phyloP scores from a whole-genome alignment of 2,329 filamentous ascomycete genomes.

The Metarhizium anisopliae region DNA sequence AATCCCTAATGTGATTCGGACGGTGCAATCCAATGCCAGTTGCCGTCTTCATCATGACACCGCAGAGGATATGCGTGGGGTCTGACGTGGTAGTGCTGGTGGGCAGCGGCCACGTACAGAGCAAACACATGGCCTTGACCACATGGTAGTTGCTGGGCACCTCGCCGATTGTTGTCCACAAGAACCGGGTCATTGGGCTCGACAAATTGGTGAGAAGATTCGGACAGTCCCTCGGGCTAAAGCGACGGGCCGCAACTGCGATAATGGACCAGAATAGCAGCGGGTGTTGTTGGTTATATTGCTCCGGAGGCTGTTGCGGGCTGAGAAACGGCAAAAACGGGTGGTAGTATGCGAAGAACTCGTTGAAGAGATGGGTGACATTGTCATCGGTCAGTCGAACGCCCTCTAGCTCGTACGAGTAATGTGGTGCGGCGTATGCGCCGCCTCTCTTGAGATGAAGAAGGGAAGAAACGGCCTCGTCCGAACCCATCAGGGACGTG shows the following conservation, averaged over 20 bases:
- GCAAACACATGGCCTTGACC: conserved; percentile 69
- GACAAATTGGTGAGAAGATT: conserved; percentile 59
- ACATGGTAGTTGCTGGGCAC: conserved; percentile 73
- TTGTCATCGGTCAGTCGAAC: conserved; percentile 55
- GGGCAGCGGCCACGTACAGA: conserved; percentile 76
- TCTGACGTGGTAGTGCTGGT: conserved; percentile 75
- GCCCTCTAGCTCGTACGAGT: conserved; percentile 53
- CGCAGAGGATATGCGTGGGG: conserved; percentile 72
- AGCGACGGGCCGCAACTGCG: conserved; percentile 65
- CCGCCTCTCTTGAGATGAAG: conserved; percentile 58
- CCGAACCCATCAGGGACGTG: conserved; percentile 56
- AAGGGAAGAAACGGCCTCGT: conserved; percentile 59
- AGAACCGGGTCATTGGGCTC: conserved; percentile 57
- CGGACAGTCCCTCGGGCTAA: conserved; percentile 44
- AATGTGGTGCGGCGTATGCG: conserved; percentile 50
- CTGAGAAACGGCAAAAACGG: conserved; percentile 70
- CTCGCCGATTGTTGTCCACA: conserved; percentile 70
- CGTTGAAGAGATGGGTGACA: conserved; percentile 57
- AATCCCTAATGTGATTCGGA: conserved; percentile 75
- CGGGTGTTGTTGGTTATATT: conserved; percentile 68
- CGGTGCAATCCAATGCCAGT: conserved; percentile 76
- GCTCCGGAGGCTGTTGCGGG: conserved; percentile 55
- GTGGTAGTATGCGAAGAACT: conserved; percentile 70
- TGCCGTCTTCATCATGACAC: conserved; percentile 80
- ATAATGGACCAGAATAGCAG: conserved; percentile 82